Percentiles rank a stretch among this genome's conserved stretches.
phyloP scores from a whole-genome alignment of 352 stramenopile genomes.

The Elongisporangium undulatum region DNA sequence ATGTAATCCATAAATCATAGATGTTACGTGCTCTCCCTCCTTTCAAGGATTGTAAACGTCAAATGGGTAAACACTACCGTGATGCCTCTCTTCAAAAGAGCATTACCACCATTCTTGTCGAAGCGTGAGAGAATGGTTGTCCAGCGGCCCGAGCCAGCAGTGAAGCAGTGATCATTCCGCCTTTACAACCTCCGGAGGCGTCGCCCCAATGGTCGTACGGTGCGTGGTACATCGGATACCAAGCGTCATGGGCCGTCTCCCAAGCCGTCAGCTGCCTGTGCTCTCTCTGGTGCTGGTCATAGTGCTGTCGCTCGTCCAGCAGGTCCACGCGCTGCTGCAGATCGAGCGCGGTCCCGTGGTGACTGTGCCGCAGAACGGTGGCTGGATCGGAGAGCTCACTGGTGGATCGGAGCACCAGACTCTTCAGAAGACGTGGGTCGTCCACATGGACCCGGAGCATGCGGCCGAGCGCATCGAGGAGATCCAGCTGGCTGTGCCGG shows the following conservation, averaged over 20 bases:
- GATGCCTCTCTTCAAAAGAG: neutral
- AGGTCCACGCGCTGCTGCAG: neutral
- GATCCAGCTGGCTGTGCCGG: neutral
- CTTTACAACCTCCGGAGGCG: neutral
- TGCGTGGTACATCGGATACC: neutral
- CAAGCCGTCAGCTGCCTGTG: neutral
- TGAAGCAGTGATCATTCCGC: neutral
- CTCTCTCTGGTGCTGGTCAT: neutral
- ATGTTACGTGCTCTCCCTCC: neutral
- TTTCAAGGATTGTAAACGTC: neutral
- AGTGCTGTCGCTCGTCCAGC: neutral
- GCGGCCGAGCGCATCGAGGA: neutral
- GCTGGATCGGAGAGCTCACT: neutral
- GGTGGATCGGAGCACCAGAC: neutral
- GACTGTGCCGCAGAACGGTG: neutral
- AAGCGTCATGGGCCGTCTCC: neutral
- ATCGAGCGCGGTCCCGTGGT: neutral
- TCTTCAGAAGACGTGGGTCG: neutral
- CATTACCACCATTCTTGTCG: neutral
- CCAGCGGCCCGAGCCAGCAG: neutral
- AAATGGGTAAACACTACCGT: neutral
- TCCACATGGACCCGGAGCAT: neutral
- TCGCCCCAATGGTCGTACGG: neutral
- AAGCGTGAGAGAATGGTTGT: neutral
- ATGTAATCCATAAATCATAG: neutral